A percentile compares a stretch with the other conserved stretches of the same genome.
Conservation (phyloP, 2,329 filamentous ascomycete species). For the Fusarium bactridioides region DNA sequence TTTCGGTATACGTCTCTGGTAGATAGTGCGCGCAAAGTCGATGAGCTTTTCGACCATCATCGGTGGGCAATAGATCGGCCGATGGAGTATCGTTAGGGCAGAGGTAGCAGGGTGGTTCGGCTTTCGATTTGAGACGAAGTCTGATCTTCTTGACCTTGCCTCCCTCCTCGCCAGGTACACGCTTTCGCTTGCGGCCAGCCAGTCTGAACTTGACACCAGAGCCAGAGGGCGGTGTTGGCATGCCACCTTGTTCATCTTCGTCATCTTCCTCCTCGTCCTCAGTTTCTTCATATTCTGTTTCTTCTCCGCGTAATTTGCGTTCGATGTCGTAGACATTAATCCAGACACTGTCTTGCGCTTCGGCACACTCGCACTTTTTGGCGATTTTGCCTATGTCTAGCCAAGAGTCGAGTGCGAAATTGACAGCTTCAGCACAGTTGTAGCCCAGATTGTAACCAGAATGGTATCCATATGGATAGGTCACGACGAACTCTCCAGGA, state of each 20-base stretch:
- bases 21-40: conserved; percentile 89
- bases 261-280: conserved; percentile 75
- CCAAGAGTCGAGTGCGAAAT: conserved; percentile 96
- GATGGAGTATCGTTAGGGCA: conserved; percentile 90
- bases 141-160: conserved; percentile 76
- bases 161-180: conserved; percentile 46
- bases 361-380: conserved; percentile 94
- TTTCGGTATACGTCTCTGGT: conserved; percentile 87
- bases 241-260: conserved; percentile 71
- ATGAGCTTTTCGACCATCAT: conserved; percentile 87
- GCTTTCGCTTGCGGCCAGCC: conserved; percentile 69
- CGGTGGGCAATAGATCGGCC: conserved; percentile 84
- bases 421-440: conserved; percentile 98
- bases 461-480: conserved; percentile 97
- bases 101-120: conserved; percentile 84
- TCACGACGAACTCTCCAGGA: conserved; percentile 97
- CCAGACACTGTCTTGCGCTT: conserved; percentile 97
- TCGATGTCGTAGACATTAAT: conserved; percentile 97
- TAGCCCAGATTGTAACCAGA: conserved; percentile 98
- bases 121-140: conserved; percentile 74
- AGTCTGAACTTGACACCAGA: conserved; percentile 73
- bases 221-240: conserved; percentile 81
- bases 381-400: conserved; percentile 93
- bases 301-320: conserved; percentile 89
- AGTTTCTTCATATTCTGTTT: conserved; percentile 82